phyloP scores from a whole-genome alignment of 768 basidiomycete genomes.

The Collybia mongolica region DNA sequence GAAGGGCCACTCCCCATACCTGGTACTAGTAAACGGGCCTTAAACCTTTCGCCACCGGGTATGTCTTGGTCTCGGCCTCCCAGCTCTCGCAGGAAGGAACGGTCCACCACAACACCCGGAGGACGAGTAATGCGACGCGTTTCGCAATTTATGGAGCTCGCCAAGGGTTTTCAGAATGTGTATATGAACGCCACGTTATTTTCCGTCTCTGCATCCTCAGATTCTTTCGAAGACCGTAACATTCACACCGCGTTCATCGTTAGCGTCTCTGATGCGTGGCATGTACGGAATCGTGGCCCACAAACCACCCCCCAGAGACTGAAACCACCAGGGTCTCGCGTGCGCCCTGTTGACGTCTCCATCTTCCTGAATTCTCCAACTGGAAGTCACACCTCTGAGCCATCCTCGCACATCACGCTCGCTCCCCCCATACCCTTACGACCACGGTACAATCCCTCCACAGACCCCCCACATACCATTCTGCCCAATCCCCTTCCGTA shows the following conservation, averaged over 20 bases:
- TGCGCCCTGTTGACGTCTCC: conserved; percentile 38
- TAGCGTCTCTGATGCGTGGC: not conserved
- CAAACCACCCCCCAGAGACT: conserved; percentile 13
- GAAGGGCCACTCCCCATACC: conserved; percentile 34
- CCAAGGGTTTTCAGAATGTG: conserved; percentile 55
- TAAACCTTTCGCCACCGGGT: not conserved
- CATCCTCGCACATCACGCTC: not conserved
- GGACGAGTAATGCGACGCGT: conserved; percentile 24
- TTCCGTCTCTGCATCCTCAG: conserved; percentile 31
- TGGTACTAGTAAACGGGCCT: not conserved
- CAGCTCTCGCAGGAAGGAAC: not conserved
- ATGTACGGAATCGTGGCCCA: not conserved
- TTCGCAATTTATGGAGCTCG: conserved; percentile 45
- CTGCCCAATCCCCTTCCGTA: conserved; percentile 33
- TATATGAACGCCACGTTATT: conserved; percentile 57
- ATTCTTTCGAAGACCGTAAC: conserved; percentile 20
- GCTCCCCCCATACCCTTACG: conserved; percentile 1
- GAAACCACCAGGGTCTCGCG: conserved; percentile 43
- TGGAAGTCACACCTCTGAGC: not conserved
- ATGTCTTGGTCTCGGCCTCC: not conserved
- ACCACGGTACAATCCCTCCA: not conserved
- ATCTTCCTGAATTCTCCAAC: conserved; percentile 29
- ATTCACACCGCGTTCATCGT: conserved; percentile 2
- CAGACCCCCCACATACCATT: conserved; percentile 21
- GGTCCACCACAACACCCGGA: not conserved